These are phyloP conservation scores for Pythium dissimile DNA, from an alignment of 352 stramenopile genomes.

Conservation along the genomic window DNA sequence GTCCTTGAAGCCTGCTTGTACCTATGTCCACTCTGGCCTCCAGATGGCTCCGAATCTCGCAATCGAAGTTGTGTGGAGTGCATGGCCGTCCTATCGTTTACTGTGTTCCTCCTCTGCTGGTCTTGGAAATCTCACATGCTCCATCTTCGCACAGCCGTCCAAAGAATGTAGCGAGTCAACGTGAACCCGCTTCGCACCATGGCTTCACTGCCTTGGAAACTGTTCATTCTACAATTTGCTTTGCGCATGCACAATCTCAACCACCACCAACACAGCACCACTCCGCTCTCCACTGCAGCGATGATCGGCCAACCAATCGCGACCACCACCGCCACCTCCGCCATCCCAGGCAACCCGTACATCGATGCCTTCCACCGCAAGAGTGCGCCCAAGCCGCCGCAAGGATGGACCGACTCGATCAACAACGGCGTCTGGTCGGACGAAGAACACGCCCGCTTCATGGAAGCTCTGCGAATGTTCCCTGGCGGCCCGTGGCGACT, in stretches of 20 bases:
- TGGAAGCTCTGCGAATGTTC: conserved; percentile 24
- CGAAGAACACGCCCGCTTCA: conserved; percentile 27
- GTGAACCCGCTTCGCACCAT: background rate
- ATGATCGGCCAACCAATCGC: conserved; percentile 10
- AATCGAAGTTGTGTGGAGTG: background rate
- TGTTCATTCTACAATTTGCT: conserved; percentile 15
- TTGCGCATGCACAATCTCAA: conserved; percentile 8
- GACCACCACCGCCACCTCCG: background rate
- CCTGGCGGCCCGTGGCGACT: conserved; percentile 16
- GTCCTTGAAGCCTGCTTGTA: background rate
- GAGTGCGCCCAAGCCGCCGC: background rate
- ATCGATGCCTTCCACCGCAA: conserved; percentile 12
- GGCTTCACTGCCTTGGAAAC: background rate
- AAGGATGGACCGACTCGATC: conserved; percentile 13
- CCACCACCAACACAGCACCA: background rate
- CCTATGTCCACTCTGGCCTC: background rate
- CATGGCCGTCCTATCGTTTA: no score
- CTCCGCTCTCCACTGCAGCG: background rate
- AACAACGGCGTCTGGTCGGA: conserved; percentile 24
- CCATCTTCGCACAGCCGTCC: no score
- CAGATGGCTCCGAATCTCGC: background rate
- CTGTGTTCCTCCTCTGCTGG: no score
- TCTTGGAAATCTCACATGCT: background rate
- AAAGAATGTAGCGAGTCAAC: no score
- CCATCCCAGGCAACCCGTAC: conserved; percentile 19